A percentile compares a stretch with the other conserved stretches of the same genome.
These are phyloP conservation scores for Blastobotrys arbuscula DNA, from an alignment of 1,139 yeast genomes.

Conservation along the genomic window DNA sequence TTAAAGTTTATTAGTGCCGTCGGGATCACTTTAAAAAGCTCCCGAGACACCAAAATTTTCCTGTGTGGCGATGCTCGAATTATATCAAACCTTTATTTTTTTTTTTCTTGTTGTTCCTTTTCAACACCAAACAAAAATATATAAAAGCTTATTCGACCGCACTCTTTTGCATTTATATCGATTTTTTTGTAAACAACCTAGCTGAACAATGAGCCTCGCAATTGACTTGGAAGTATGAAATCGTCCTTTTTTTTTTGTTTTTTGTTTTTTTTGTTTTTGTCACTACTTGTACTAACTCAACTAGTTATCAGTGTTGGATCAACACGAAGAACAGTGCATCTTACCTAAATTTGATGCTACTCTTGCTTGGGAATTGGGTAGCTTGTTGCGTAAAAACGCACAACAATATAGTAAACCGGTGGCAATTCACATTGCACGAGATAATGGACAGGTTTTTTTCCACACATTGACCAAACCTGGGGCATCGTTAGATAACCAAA, in stretches of 20 bases:
- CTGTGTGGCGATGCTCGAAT: not conserved
- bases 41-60: not conserved
- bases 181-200: not conserved
- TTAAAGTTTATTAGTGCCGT: too few relatives aligned
- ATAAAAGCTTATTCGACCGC: too few relatives aligned
- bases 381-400: conserved; percentile 27
- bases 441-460: conserved; percentile 49
- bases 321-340: conserved; percentile 29
- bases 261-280: too few relatives aligned
- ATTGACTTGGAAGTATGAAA: conserved; percentile 4
- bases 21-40: too few relatives aligned
- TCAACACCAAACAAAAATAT: too few relatives aligned
- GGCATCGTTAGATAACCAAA: conserved; percentile 49
- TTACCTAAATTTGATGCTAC: conserved; percentile 32
- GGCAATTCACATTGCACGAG: conserved; percentile 47
- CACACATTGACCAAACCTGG: conserved; percentile 44
- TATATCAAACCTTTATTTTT: not conserved
- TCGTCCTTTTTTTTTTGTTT: too few relatives aligned
- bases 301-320: conserved; percentile 24
- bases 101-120: not conserved
- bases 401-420: conserved; percentile 33
- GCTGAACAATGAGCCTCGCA: conserved; percentile 1
- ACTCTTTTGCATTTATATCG: too few relatives aligned
- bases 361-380: conserved; percentile 34
- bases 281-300: not conserved